A percentile compares a stretch with the other conserved stretches of the same genome.
phyloP scores from a whole-genome alignment of 2,329 filamentous ascomycete species.

The Clarireedia homoeocarpa region DNA sequence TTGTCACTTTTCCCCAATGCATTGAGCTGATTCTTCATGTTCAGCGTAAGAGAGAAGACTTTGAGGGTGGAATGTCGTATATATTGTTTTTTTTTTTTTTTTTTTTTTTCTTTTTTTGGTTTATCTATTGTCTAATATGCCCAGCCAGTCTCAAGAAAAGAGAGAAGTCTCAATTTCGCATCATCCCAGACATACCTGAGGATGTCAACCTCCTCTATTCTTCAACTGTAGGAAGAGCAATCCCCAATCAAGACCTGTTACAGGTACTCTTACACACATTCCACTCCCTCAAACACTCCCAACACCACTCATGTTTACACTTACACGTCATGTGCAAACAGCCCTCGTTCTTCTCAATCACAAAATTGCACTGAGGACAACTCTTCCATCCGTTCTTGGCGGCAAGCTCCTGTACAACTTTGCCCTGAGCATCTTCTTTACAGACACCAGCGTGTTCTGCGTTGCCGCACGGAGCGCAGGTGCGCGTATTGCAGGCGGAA shows the following conservation, averaged over 20 bases:
- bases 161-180: neutral
- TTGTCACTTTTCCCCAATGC: too few relatives aligned
- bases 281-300: conserved; percentile 22
- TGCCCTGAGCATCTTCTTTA: conserved; percentile 21
- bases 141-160: neutral
- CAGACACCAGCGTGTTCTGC: conserved; percentile 23
- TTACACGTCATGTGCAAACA: conserved; percentile 29
- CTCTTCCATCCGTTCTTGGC: conserved; percentile 23
- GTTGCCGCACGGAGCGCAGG: conserved; percentile 21
- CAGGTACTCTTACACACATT: conserved; percentile 15
- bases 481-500: conserved; percentile 14
- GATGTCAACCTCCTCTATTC: too few relatives aligned
- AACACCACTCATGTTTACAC: conserved; percentile 25
- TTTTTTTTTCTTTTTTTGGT: too few relatives aligned
- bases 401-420: conserved; percentile 17
- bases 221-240: too few relatives aligned
- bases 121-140: neutral
- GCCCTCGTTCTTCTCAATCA: conserved; percentile 23
- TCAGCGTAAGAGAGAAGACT: too few relatives aligned
- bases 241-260: neutral
- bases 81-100: too few relatives aligned
- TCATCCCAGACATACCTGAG: neutral
- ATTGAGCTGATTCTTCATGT: too few relatives aligned
- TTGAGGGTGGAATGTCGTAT: too few relatives aligned
- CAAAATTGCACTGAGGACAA: conserved; percentile 22